Conservation (phyloP, 2,329 filamentous ascomycete genomes). For the Anisogramma anomala region DNA sequence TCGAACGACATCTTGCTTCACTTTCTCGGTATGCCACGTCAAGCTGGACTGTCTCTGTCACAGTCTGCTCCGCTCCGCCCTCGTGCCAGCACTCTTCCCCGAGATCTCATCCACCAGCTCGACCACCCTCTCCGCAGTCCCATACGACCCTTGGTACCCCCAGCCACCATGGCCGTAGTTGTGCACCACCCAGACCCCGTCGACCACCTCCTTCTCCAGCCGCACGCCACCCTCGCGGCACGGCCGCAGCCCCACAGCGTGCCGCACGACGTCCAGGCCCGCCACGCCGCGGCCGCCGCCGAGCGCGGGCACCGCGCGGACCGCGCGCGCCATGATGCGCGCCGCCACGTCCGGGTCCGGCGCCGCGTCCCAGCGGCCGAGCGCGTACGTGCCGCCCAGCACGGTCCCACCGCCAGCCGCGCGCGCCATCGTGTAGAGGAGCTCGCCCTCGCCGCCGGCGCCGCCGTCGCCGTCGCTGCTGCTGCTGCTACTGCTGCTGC, state of each 20-base stretch:
- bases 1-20: too few species aligned
- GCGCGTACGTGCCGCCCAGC: constrained; percentile 75
- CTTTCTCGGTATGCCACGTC: too few species aligned
- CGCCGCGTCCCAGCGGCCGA: constrained; percentile 66
- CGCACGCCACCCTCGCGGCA: constrained; percentile 61
- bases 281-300: constrained; percentile 57
- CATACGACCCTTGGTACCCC: constrained; percentile 62
- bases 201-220: constrained; percentile 60
- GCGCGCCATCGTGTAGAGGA: constrained; percentile 76
- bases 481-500: constrained; percentile 64
- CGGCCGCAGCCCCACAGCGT: constrained; percentile 73
- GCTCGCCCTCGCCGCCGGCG: constrained; percentile 55
- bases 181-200: constrained; percentile 57
- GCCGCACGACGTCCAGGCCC: constrained; percentile 62
- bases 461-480: constrained; percentile 59
- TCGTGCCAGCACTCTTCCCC: constrained; percentile 20
- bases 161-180: constrained; percentile 72
- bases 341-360: constrained; percentile 69
- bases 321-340: constrained; percentile 72
- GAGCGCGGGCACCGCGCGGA: constrained; percentile 53
- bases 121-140: constrained; percentile 55
- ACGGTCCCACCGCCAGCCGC: constrained; percentile 72
- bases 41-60: too few species aligned
- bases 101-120: constrained; percentile 54
- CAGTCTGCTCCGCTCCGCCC: constrained; percentile 14